Conservation (phyloP, 2,329 filamentous ascomycete genomes). For the Ascochyta clinopodiicola region DNA sequence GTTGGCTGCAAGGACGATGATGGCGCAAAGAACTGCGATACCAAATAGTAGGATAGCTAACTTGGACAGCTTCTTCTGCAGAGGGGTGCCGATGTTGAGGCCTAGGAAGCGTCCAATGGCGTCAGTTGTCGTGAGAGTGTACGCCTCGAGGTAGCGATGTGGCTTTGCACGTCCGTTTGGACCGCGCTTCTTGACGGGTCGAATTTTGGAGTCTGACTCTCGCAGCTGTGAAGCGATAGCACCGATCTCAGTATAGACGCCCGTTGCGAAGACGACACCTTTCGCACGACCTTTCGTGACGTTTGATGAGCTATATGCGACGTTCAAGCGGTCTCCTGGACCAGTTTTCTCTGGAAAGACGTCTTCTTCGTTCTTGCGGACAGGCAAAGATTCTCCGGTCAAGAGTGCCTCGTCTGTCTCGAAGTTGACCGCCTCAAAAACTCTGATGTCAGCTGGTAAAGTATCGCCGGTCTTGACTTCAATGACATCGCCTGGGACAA, state of each 20-base stretch:
- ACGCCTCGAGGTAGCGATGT: slow-evolving; percentile 57
- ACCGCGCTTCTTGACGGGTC: slow-evolving; percentile 55
- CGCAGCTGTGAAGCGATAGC: slow-evolving; percentile 74
- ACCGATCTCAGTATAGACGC: slow-evolving; percentile 76
- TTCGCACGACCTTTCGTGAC: slow-evolving; percentile 73
- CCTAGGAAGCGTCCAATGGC: slow-evolving; percentile 49
- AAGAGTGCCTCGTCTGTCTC: slow-evolving; percentile 76
- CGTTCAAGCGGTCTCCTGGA: slow-evolving; percentile 72
- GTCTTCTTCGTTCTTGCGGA: slow-evolving; percentile 66
- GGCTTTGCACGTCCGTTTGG: slow-evolving; percentile 42
- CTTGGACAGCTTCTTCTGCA: slow-evolving; percentile 48
- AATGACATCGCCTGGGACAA: slow-evolving; percentile 72
- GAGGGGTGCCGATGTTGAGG: slow-evolving; percentile 49
- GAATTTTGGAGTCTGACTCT: slow-evolving; percentile 49
- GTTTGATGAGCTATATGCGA: slow-evolving; percentile 68
- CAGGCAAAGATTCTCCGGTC: slow-evolving; percentile 73
- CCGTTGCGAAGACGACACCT: slow-evolving; percentile 71
- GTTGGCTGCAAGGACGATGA: slow-evolving; percentile 51
- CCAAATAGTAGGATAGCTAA: slow-evolving; percentile 44
- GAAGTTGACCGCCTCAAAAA: slow-evolving; percentile 72
- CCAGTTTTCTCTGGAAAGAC: slow-evolving; percentile 61
- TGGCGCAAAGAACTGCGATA: slow-evolving; percentile 47
- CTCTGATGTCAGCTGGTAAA: slow-evolving; percentile 70
- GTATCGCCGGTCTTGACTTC: slow-evolving; percentile 70
- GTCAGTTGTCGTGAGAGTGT: slow-evolving; percentile 56